Conservation (phyloP, 169 alveolate genomes). For the Perkinsus olseni region DNA sequence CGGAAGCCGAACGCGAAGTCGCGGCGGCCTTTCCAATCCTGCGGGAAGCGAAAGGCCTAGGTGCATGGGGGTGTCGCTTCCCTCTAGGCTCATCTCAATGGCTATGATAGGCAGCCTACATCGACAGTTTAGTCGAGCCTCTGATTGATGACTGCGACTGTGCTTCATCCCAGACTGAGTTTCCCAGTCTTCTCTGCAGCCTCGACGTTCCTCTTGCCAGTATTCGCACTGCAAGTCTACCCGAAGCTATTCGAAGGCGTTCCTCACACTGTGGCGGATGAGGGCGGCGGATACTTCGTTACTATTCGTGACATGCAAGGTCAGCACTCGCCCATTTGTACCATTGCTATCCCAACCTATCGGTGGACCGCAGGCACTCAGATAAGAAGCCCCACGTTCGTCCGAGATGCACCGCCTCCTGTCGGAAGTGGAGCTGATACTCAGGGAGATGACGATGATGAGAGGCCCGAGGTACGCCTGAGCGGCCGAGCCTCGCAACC, state of each 20-base stretch:
- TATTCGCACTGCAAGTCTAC: background rate
- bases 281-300: background rate
- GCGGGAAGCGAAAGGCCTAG: too few species aligned
- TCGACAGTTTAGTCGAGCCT: too few species aligned
- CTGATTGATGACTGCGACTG: too few species aligned
- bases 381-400: background rate
- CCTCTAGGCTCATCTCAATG: too few species aligned
- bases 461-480: background rate
- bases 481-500: background rate
- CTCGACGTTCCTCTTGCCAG: background rate
- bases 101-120: too few species aligned
- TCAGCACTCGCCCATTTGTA: background rate
- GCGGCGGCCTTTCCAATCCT: too few species aligned
- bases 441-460: background rate
- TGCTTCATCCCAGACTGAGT: too few species aligned
- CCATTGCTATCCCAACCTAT: background rate
- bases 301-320: background rate
- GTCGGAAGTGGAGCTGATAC: background rate
- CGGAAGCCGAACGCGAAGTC: too few species aligned
- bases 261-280: background rate
- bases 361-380: background rate
- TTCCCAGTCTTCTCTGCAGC: too few species aligned
- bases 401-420: background rate
- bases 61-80: too few species aligned
- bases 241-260: background rate